Base-by-base conservation (phyloP, 1,284 basidiomycete genomes). In the Cryptococcus floricola region DNA sequence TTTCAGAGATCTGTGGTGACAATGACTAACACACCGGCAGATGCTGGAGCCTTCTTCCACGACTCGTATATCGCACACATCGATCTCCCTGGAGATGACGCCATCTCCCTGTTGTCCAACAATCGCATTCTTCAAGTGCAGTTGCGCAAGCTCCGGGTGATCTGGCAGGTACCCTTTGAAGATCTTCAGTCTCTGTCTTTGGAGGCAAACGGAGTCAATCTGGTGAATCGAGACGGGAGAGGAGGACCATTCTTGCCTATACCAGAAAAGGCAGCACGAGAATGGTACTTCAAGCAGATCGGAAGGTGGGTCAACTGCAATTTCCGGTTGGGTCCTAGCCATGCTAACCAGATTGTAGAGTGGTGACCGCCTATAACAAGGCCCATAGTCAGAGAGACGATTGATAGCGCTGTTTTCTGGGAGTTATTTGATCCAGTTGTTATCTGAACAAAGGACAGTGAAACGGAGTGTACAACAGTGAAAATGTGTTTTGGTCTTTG, bases 1-100 rank as follows among this genome's bases (percentile, higher is more conserved):
- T 76, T 84, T 6, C 5, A 5, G 34, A 25, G 91, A 7, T 94
- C 97, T 70, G 34, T 4, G 7, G 16, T 10, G 16, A 18, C 37
- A 46, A 1, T 6, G 28, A 13, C 23, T 25, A 12, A 34, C 9
- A 42, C 25, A 16, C 18, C 43, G 16, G 10, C 96, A 39, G 63
- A 68, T 38, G 60, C 63, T 3, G 94, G 93, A 9, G 81, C 85
- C 27, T 94, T 88, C 77, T 85, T 91, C 64, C 80, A 84, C 63
- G 94, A 98, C 69, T 80, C 80, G 48, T 98, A 98, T 70, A 89
- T 98, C 43, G 93, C 94, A 4, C 95, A 98, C 69, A 86, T 95
- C 56, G 87, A 88, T 73, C 81, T 88, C 27, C 85, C 87, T 39
- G 88, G 86, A 10, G 85, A 87, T 55, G 91, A 95, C 75, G 87